Evolutionary conservation across 768 basidiomycete species (phyloP), one percentile per base, ranked within the genome.

Genomic region (Boletus subcaerulescens): DNA sequence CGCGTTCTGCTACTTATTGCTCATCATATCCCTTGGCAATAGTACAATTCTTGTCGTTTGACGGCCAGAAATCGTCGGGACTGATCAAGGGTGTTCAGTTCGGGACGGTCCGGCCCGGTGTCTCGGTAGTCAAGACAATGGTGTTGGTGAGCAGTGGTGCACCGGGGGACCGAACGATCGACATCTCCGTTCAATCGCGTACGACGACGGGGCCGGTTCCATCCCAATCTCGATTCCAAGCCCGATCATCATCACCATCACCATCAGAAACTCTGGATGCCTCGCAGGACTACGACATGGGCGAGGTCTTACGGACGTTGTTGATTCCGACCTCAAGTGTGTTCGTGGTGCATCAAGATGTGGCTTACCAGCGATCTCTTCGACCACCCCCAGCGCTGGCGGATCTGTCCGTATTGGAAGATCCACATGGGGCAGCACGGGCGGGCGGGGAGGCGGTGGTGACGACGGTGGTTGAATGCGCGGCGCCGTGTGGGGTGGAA

Each of bases 171-270:
- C 81, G 93, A 42, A 77, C 84, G 42, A 69, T 97, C 50, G 94
- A 97, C 65, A 74, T 96, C 35, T 93, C 92, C 0, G 73, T 95
- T 35, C 87, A 86, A 52, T 86, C 91, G 10, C 76, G 74, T 22
- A 65, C 78, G 24, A 50, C 45, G 8, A 36, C 39, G 26, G 40
- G 13, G 8, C 15, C 18, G 22, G 39, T 3, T 9, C 2, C 33
- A 3, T 7, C 53, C 7, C 32, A 60, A 1, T 47, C 61, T 51
- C 36, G 38, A 56, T 5, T 49, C 17, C 39, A 15, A n/a, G 5
- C 17, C 2, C 50, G 53, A 13, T 40, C 44, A 2, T n/a, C 49
- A 31, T 60, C 44, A 2, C n/a, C 49, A 20, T 60, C 58, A 2
- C 40, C 51, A 6, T 55, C 62, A 1, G 50, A 53, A 12, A 35